Conservation (phyloP, 164 flowering plant species). For the Stephania cephalantha region DNA sequence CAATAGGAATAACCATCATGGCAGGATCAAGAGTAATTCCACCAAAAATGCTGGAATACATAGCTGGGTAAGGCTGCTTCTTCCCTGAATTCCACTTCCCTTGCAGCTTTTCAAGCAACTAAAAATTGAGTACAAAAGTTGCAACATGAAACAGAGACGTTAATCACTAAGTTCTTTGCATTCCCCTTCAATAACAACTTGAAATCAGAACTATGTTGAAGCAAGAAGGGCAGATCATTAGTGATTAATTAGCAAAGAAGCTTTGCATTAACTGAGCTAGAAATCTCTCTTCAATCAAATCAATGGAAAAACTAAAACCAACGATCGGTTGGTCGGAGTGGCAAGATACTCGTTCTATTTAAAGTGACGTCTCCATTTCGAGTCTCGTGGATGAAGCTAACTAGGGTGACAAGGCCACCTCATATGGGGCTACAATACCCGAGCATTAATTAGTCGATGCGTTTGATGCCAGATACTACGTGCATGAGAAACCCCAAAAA, state of each 20-base stretch:
- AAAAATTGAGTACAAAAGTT: neutral
- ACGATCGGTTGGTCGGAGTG: too few relatives aligned
- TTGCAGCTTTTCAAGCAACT: slow-evolving; percentile 71
- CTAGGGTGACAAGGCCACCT: too few relatives aligned
- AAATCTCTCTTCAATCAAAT: neutral
- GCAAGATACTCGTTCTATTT: too few relatives aligned
- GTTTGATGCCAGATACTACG: too few relatives aligned
- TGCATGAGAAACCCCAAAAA: too few relatives aligned
- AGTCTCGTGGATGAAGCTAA: too few relatives aligned
- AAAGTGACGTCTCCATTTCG: too few relatives aligned
- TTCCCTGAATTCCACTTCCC: slow-evolving; percentile 48
- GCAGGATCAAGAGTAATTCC: slow-evolving; percentile 82
- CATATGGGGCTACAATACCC: too few relatives aligned
- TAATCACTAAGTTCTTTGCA: neutral
- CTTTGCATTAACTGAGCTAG: neutral
- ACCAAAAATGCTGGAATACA: slow-evolving; percentile 77
- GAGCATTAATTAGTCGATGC: too few relatives aligned
- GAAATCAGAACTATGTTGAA: neutral
- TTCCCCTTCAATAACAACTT: neutral
- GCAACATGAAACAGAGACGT: neutral
- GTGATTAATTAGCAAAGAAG: neutral
- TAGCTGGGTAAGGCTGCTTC: slow-evolving; percentile 71
- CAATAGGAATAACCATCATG: slow-evolving; percentile 85
- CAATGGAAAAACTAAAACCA: neutral
- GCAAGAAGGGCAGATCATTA: neutral